Evolutionary conservation across 306 rosid genomes (phyloP).

Genomic region (Begonia loranthoides): DNA sequence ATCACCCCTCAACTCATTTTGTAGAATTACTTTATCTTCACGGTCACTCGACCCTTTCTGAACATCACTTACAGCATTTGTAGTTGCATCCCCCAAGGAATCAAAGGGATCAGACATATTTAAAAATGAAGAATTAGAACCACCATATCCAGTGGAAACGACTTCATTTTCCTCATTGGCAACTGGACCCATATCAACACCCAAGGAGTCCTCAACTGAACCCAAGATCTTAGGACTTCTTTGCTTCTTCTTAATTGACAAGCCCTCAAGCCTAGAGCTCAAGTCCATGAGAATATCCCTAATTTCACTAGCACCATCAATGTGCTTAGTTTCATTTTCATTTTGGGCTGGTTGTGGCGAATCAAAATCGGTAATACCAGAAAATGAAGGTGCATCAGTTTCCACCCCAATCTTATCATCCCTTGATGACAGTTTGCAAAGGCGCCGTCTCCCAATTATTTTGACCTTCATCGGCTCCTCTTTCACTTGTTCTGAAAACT

Average conservation of each 20-base stretch:
- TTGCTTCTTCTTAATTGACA: conserved; percentile 54
- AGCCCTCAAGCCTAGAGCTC: conserved; percentile 53
- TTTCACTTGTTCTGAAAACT: conserved; percentile 18
- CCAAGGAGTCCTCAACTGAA: conserved; percentile 10
- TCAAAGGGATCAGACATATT: conserved; percentile 15
- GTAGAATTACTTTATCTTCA: neutral
- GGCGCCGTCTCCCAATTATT: conserved; percentile 65
- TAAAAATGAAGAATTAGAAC: conserved; percentile 52
- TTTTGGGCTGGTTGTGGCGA: conserved; percentile 26
- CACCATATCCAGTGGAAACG: conserved; percentile 21
- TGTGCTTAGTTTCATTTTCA: conserved; percentile 11
- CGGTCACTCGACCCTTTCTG: conserved; percentile 4
- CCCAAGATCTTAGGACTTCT: conserved; percentile 10
- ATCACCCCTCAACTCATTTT: neutral
- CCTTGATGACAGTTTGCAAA: conserved; percentile 44
- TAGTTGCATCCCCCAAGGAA: conserved; percentile 17
- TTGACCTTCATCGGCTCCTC: conserved; percentile 41
- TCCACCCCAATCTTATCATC: conserved; percentile 11
- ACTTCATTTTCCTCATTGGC: conserved; percentile 16
- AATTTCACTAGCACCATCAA: conserved; percentile 44
- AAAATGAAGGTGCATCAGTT: conserved; percentile 22
- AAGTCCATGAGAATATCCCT: conserved; percentile 64
- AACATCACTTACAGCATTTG: conserved; percentile 4
- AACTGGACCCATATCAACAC: conserved; percentile 10
- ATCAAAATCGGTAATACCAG: conserved; percentile 34